Evolutionary conservation across 192 early-diverging fungal species (phyloP), one percentile per base, ranked within the genome.

Genomic region (Coemansia sp.): DNA sequence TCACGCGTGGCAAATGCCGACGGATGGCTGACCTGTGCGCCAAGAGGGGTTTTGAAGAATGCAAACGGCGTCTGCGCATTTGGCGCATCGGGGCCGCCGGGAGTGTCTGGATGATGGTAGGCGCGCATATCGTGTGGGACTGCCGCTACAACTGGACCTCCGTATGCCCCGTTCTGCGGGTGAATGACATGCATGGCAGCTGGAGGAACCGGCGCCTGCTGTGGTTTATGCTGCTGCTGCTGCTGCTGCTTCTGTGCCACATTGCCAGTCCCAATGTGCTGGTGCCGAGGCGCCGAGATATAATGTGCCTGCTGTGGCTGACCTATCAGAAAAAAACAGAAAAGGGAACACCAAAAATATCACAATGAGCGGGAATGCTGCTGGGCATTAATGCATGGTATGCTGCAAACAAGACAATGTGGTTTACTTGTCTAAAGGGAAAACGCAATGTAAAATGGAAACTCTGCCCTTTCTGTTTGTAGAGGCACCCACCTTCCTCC

Each of bases 21-120:
- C 43, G 81, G 81, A 45, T 84, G 81, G 73, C 76, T 63, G 39
- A 84, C 56, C 19, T 71, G 70, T 17, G 67, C 59, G 32, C 81
- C 81, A 1, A 79, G 73, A 2, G 81, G 81, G 65, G 71, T 68
- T 40, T 84, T 84, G 67, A 84, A 84, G 43, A 84, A 84, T 5
- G 77, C 81, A 73, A 84, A 84, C 20, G 81, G 81, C 20, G 72
- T 74, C 62, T 69, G 69, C 5, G 57, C 66, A 1, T 48, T 63
- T n/a, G 61, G 70, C 12, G 20, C 72, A 37, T 79, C 76, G 1
- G 64, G 76, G 3, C 81, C 81, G 43, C 81, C 81, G 10, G 81
- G 81, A 10, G 81, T 84, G 46, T 84, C 81, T 11, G 81, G 81
- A 38, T 84, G 81, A 61, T 84, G 81, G 67, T 84, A 84, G 1